Evolutionary conservation across 805 yeast genomes (phyloP).

Genomic region (Yarrowia sp.): DNA sequence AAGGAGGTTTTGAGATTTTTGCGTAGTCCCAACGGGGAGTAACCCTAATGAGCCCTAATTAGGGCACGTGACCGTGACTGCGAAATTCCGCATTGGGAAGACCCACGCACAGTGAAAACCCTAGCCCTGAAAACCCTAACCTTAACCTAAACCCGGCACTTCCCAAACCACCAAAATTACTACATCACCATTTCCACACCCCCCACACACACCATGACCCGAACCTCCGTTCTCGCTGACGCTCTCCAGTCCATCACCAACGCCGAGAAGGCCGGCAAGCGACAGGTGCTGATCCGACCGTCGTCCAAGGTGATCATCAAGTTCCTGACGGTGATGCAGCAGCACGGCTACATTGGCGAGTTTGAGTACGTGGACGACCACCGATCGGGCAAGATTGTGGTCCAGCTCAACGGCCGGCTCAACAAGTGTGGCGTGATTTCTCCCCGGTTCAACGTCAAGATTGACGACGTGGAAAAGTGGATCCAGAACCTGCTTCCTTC

Average conservation of each 20-base stretch:
- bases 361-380: constrained; percentile 98
- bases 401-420: constrained; percentile 96
- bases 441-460: constrained; percentile 97
- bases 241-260: constrained; percentile 98
- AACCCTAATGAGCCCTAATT: neutral
- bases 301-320: constrained; percentile 98
- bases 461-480: constrained; percentile 97
- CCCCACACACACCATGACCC: constrained; percentile 67
- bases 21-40: neutral
- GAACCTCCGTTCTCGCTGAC: constrained; percentile 98
- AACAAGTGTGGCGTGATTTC: constrained; percentile 99
- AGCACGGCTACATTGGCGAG: constrained; percentile 98
- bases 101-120: too few species aligned
- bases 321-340: constrained; percentile 96
- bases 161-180: neutral
- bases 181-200: neutral
- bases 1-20: constrained; percentile 26
- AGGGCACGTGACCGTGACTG: constrained; percentile 20
- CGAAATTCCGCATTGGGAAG: neutral
- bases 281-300: constrained; percentile 98
- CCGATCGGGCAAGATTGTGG: constrained; percentile 98
- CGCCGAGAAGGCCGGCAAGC: constrained; percentile 99
- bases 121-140: neutral
- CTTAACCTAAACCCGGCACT: neutral
- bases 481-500: constrained; percentile 98